Base-by-base conservation (phyloP, 176 grass and related monocot species). In the Tillandsia fasciculata region DNA sequence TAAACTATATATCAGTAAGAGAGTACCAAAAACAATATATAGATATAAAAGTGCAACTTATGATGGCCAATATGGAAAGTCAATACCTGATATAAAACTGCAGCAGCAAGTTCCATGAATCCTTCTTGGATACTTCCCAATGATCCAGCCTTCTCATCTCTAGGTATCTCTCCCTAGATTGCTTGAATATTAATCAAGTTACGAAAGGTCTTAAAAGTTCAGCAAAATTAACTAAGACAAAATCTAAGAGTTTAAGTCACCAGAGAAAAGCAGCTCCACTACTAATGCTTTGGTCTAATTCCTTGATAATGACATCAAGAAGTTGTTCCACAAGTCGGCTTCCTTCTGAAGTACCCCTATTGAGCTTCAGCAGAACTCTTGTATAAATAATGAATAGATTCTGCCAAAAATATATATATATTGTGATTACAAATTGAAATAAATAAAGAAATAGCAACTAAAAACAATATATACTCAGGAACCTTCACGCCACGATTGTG, bases 401-500 rank as follows among this genome's bases (percentile, higher is more conserved):
- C 92, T 96, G 83, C 58, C 78, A 87, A 66, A 69, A 51, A 51
- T 29, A 79, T 22, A 49, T 51, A 67, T 70, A 64, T 11, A 51
- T 20, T 67, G 65, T 49, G 70, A 84, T 69, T 20, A 53, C 73
- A 71, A 64, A 54, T 26, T 15, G 22, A 26, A 50, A 13, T 27
- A 74, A 26, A 50, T 22, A 18, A 29, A 64, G 14, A 48, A 76
- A 49, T 2, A 57, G 22, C 15, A 76, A 15, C 1, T 29, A 67
- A 48, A 68, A 48, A 17, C 11, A 17, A 48, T 72, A 18, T 75
- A 42, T 14, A 65, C 50, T 52, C 64, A 49, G 54, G 27, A 84
- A 96, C 92, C 86, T 96, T 96, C 65, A 96, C 65, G 17, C 80
- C 70, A 69, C 64, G 81, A 72, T 92, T 88, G 76, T 81, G 88